These are phyloP conservation scores for Monilinia laxa DNA, from an alignment of 2,329 filamentous ascomycete genomes.

Conservation along the genomic window DNA sequence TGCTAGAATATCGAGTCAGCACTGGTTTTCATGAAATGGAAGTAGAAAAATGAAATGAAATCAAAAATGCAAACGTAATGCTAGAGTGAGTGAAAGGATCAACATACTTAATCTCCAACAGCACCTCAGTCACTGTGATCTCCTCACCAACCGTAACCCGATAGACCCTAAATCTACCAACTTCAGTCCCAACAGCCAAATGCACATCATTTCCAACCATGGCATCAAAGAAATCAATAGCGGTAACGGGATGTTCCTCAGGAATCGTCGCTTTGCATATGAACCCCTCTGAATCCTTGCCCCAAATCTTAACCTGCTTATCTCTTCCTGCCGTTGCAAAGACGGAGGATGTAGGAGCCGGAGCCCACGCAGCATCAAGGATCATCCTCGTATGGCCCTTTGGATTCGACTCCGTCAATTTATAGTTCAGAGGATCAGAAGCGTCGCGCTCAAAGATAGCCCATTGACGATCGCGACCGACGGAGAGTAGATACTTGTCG, in stretches of 20 bases:
- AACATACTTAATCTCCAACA: constrained; percentile 21
- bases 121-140: constrained; percentile 29
- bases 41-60: neutral
- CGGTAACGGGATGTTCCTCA: constrained; percentile 63
- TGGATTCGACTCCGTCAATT: constrained; percentile 62
- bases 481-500: constrained; percentile 75
- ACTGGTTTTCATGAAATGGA: too few relatives aligned
- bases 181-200: constrained; percentile 59
- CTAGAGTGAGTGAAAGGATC: neutral
- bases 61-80: neutral
- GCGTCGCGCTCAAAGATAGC: constrained; percentile 66
- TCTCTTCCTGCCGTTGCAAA: constrained; percentile 92
- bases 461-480: constrained; percentile 91
- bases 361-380: constrained; percentile 81
- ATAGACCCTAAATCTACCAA: constrained; percentile 38
- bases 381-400: constrained; percentile 95
- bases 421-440: constrained; percentile 48
- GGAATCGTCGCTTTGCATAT: constrained; percentile 49
- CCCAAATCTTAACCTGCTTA: constrained; percentile 77
- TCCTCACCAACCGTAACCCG: neutral
- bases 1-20: constrained; percentile 38
- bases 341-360: constrained; percentile 41
- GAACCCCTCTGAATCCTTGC: constrained; percentile 36
- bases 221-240: constrained; percentile 62
- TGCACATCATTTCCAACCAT: constrained; percentile 39